phyloP scores from a whole-genome alignment of 345 rosid genomes.

The Physaria fendleri region DNA sequence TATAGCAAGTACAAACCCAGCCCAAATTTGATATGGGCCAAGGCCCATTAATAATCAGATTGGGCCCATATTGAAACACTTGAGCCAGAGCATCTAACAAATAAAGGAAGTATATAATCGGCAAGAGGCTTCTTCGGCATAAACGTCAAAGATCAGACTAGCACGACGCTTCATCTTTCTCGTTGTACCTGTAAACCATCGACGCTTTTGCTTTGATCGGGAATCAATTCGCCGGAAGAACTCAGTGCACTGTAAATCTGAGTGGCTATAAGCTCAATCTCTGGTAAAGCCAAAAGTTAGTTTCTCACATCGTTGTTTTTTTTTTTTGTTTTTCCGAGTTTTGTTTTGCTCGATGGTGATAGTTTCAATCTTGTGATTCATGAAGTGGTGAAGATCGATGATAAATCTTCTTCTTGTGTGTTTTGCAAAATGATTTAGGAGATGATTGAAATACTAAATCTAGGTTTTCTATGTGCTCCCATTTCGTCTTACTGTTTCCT shows the following conservation, averaged over 20 bases:
- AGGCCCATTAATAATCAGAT: slow-evolving; percentile 1
- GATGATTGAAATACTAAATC: slow-evolving; percentile 16
- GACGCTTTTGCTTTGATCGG: slow-evolving; percentile 16
- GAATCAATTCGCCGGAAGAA: slow-evolving; percentile 19
- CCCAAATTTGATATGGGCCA: neutral
- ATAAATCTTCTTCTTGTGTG: neutral
- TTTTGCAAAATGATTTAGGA: neutral
- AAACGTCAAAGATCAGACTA: slow-evolving; percentile 29
- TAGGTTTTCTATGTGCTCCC: slow-evolving; percentile 24
- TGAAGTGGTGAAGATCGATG: slow-evolving; percentile 17
- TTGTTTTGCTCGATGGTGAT: slow-evolving; percentile 5
- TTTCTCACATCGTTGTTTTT: slow-evolving; percentile 16
- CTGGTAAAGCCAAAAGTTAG: slow-evolving; percentile 12
- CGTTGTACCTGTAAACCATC: slow-evolving; percentile 30
- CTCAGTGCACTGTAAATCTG: slow-evolving; percentile 7
- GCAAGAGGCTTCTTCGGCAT: slow-evolving; percentile 21
- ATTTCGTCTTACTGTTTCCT: slow-evolving; percentile 1
- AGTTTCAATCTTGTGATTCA: neutral
- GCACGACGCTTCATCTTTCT: slow-evolving; percentile 24
- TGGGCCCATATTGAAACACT: slow-evolving; percentile 3
- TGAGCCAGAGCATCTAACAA: neutral
- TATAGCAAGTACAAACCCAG: no score
- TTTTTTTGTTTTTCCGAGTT: no score
- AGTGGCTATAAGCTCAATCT: slow-evolving; percentile 26
- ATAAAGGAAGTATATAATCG: slow-evolving; percentile 11